phyloP scores from a whole-genome alignment of 768 basidiomycete species.

The Rhodotorula paludigena region DNA sequence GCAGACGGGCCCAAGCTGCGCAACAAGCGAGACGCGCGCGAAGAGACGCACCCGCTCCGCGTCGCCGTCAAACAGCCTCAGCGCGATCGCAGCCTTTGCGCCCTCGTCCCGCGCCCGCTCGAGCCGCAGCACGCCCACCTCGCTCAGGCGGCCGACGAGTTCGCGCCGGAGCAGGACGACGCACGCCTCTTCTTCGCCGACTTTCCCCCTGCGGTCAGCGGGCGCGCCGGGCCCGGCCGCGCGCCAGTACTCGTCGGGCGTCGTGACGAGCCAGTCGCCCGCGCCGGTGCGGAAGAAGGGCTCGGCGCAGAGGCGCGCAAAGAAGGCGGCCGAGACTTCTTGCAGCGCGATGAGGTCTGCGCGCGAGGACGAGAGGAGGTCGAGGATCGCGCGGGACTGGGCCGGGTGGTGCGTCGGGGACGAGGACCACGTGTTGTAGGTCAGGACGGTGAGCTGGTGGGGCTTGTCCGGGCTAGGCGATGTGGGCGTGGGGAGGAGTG shows the following conservation, averaged over 20 bases:
- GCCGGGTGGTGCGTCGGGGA: conserved; percentile 9
- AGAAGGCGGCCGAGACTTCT: conserved; percentile 30
- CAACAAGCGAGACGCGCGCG: background rate
- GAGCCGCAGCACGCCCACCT: conserved; percentile 3
- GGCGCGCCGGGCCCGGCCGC: background rate
- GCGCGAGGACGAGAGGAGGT: background rate
- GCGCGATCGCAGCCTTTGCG: conserved; percentile 16
- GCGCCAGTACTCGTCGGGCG: conserved; percentile 23
- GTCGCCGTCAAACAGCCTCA: background rate
- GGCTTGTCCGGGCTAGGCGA: too few species aligned
- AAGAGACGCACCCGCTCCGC: background rate
- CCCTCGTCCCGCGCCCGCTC: conserved; percentile 14
- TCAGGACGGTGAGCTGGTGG: conserved; percentile 1
- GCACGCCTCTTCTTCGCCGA: conserved; percentile 27
- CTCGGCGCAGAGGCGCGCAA: background rate
- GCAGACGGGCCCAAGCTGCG: background rate
- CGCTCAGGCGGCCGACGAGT: background rate
- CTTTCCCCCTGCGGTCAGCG: conserved; percentile 6
- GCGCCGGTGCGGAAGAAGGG: conserved; percentile 7
- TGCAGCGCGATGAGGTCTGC: conserved; percentile 33
- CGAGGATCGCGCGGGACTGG: conserved; percentile 16
- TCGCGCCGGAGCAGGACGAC: conserved; percentile 15
- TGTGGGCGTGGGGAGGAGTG: background rate
- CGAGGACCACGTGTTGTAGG: conserved; percentile 28
- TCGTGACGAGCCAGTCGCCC: conserved; percentile 7